Evolutionary conservation across 805 yeast genomes (phyloP), one percentile per base, ranked within the genome.

Genomic region (Metschnikowia matae): DNA sequence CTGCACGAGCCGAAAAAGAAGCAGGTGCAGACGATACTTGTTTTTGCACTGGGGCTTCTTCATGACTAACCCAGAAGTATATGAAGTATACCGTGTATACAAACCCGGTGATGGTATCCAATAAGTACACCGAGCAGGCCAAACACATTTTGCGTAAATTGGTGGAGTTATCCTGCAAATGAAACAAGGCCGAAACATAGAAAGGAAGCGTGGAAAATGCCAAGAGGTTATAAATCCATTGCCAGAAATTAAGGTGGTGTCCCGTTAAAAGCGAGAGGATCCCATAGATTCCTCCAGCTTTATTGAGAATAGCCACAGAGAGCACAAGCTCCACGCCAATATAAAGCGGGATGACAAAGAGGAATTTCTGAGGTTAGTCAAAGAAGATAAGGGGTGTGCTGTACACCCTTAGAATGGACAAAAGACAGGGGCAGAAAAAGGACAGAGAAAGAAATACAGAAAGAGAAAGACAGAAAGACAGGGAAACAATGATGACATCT

Each of bases 201-300:
- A 86, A 75, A 3, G 90, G 82, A 40, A 91, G 68, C 5, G 83
- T 73, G 3, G 79, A 48, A 14, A 87, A 70, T 2, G 95, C 84
- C 51, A 84, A 65, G 15, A 85, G 58, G 65, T 91, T 89, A 56
- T 84, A 81, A 1, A 86, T 52, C 94, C 96, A 87, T 63, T 92
- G 97, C 70, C 87, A 71, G 53, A 84, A 79, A 52, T 83, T 84
- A 49, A 91, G 75, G 2, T 94, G 94, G 62, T 91, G 96, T 1
- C 96, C 94, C 0, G 97, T 91, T 61, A 92, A 79, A 23, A 92
- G 66, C 0, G 97, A 90, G 20, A 90, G 71, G 34, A 92, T 72
- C 29, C 97, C 99, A 66, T 85, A 92, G 18, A 83, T 74, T 8
- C 98, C 97, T 51, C 96, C 83, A 57, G 91, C 88, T 64, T 91